Base-by-base conservation (phyloP, 495 filamentous ascomycete species). In the Cercophora scortea region DNA sequence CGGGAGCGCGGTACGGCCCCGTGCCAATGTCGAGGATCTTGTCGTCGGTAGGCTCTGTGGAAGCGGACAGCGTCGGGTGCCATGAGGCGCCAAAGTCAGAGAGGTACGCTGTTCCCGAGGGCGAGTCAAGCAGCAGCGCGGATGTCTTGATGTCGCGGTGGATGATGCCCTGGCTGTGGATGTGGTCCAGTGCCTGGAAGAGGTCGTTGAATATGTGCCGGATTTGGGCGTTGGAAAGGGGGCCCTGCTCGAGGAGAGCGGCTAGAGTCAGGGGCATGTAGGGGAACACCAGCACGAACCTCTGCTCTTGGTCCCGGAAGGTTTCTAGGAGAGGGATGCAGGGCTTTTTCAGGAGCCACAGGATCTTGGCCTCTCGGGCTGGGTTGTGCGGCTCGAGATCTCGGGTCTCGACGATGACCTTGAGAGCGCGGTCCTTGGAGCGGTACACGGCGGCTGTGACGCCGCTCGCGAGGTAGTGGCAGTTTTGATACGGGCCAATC, bases 1-100 rank as follows among this genome's bases (percentile, higher is more conserved):
- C 93, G 0, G 93, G 93, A 0, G 93, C 76, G 11, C 94, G 82
- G 64, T 99, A 99, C 47, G 82, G 83, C 0, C 90, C 89, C 0
- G 93, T 97, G 6, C 93, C 93, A 9, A 99, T 85, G 66, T 99
- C 93, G 12, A 90, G 85, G 54, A 95, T 86, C 68, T 96, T 97
- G 47, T 76, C 55, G 47, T 79, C 66, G 8, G 73, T 55, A 8
- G 83, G 79, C 63, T 97, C 90, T 13, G 79, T 77, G 2, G 68
- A 61, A 3, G 72, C 50, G 33, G 84, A 85, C 9, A 72, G 46
- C 2, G 70, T 63, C 8, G 84, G 79, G 53, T 84, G 80, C 87
- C 87, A 96, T 8, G 92, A 81, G 38, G 92, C 92, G 17, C 93
- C 93, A 71, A 98, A 97, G 68, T 98, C 93, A 13, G 86, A 81